Conservation (phyloP, 345 rosid species). For the Arabis hirsuta region DNA sequence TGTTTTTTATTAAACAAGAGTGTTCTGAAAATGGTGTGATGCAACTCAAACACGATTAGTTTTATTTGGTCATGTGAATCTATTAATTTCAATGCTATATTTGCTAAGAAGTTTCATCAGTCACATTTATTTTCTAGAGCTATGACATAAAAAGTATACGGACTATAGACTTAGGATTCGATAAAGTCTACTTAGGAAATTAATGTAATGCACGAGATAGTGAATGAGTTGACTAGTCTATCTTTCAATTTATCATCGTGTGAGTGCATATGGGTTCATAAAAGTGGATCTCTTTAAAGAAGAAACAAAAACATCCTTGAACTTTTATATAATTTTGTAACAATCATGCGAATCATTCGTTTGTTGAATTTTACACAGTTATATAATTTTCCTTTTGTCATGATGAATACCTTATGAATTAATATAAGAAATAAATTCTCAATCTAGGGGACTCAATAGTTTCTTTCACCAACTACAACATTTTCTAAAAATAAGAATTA, state of each 20-base stretch:
- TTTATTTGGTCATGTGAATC: conserved; percentile 16
- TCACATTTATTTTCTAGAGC: conserved; percentile 24
- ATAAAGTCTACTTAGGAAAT: conserved; percentile 23
- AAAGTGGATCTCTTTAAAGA: conserved; percentile 7
- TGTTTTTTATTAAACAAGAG: not conserved
- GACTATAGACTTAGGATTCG: conserved; percentile 39
- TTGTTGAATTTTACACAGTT: not conserved
- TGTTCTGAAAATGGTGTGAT: conserved; percentile 24
- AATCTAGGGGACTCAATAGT: not conserved
- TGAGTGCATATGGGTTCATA: conserved; percentile 17
- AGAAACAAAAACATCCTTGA: not conserved
- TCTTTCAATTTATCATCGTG: conserved; percentile 23
- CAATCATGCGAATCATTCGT: conserved; percentile 1
- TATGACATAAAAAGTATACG: conserved; percentile 28
- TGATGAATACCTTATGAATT: not conserved
- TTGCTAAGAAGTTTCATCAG: conserved; percentile 33
- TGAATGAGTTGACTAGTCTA: conserved; percentile 40
- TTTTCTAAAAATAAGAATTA: not conserved
- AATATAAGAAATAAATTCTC: not conserved
- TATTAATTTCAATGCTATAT: conserved; percentile 16
- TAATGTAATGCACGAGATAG: conserved; percentile 40
- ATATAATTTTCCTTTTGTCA: not conserved
- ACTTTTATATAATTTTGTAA: not conserved
- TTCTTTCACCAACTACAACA: conserved; percentile 27
- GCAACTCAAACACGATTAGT: conserved; percentile 13